Evolutionary conservation across 371 early-diverging fungal genomes (phyloP).

Genomic region (Lichtheimia ornata): DNA sequence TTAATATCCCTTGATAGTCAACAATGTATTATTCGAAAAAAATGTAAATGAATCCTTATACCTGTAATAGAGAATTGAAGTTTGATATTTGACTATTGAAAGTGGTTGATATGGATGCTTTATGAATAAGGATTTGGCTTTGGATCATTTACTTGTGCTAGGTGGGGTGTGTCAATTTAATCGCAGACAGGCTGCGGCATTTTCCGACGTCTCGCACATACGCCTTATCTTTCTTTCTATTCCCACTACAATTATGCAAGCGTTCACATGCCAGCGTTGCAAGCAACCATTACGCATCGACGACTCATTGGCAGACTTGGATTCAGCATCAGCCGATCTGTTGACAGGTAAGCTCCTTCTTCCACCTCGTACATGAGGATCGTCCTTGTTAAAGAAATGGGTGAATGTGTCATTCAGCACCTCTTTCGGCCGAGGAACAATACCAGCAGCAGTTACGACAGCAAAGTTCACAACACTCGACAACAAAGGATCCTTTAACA

Average conservation of each 20-base stretch:
- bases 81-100: too few species aligned
- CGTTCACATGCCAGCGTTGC: conserved; percentile 56
- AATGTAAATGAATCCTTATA: too few species aligned
- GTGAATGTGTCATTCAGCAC: conserved; percentile 6
- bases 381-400: background rate
- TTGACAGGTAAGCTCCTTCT: conserved; percentile 25
- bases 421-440: conserved; percentile 22
- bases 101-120: too few species aligned
- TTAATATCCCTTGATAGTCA: too few species aligned
- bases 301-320: conserved; percentile 59
- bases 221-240: background rate
- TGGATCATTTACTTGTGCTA: too few species aligned
- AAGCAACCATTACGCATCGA: conserved; percentile 59
- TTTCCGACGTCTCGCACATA: too few species aligned
- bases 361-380: background rate
- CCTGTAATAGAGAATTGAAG: too few species aligned
- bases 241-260: background rate
- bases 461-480: conserved; percentile 1
- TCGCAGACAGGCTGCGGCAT: too few species aligned
- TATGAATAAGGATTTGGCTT: too few species aligned
- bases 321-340: conserved; percentile 51
- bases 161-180: too few species aligned
- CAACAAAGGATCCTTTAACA: background rate
- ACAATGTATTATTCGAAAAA: too few species aligned
- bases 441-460: conserved; percentile 9